Base-by-base conservation (phyloP, 768 basidiomycete species). In the Rhodotorula graminis region DNA sequence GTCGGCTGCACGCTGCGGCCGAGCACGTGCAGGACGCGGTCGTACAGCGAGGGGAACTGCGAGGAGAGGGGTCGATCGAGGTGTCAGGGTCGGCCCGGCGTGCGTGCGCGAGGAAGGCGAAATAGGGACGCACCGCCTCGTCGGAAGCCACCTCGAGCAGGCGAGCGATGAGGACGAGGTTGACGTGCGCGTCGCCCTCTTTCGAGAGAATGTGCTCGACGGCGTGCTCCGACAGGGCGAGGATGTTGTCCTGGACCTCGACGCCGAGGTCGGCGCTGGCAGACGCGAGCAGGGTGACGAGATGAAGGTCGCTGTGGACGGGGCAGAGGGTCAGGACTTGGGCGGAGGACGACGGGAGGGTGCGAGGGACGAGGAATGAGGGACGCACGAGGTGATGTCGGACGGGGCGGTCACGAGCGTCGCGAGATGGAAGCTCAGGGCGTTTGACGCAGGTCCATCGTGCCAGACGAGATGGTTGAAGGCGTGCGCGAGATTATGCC, bases 71-170 rank as follows among this genome's bases (percentile, higher is more conserved):
- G 5, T 37, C 37, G 37, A 37, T n/a, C n/a, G n/a, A n/a, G 10
- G n/a, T 6, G 40, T 29, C 10, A 47, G 69, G 12, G 0, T 14
- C 7, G 8, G 9, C 33, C 2, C 15, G 2, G 25, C 4, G 8
- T 19, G 27, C 2, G 4, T 3, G 5, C 25, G 40, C 12, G 25
- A 21, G 63, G 9, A n/a, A n/a, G 29, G 37, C 10, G 5, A 19
- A 21, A 57, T 44, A 25, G n/a, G 16, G 29, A 47, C 64, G 25
- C 29, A 57, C 57, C 27, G 59, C 60, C 0, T 29, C 27, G 61
- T 73, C 47, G 14, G 72, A 68, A 4, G 72, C 72, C 11, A 40
- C 49, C 23, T 52, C 42, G 57, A 72, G 50, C 31, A 72, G 19
- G 42, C 40, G 21, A 2, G 49, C 50, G 27, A 72, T 68, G 12